Percentiles rank a stretch among this genome's conserved stretches.
Conservation (phyloP, 371 early-diverging fungal species). For the Apophysomyces variabilis region DNA sequence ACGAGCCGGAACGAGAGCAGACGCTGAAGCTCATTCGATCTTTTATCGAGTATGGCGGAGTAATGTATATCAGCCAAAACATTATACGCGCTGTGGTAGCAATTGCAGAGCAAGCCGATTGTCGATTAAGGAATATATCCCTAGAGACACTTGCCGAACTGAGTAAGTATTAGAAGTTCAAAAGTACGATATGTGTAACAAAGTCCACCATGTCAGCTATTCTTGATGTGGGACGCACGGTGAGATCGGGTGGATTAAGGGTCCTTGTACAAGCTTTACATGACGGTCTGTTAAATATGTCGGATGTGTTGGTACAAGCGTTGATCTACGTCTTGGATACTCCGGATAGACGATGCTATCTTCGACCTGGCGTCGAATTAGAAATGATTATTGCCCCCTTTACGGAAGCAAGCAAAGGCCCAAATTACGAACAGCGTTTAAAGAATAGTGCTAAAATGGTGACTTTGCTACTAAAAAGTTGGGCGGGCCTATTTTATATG, state of each 20-base stretch:
- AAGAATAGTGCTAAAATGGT: slow-evolving; percentile 66
- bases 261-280: slow-evolving; percentile 70
- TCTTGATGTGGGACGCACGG: slow-evolving; percentile 64
- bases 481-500: slow-evolving; percentile 83
- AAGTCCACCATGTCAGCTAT: slow-evolving; percentile 32
- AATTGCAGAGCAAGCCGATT: slow-evolving; percentile 81
- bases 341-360: slow-evolving; percentile 64
- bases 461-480: slow-evolving; percentile 67
- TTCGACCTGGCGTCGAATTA: slow-evolving; percentile 78
- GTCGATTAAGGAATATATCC: slow-evolving; percentile 72
- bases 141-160: slow-evolving; percentile 83
- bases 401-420: slow-evolving; percentile 72
- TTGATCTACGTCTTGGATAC: slow-evolving; percentile 76
- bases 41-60: slow-evolving; percentile 71
- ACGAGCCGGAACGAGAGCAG: slow-evolving; percentile 79
- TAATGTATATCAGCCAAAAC: slow-evolving; percentile 60
- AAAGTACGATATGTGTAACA: not conserved
- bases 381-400: slow-evolving; percentile 80
- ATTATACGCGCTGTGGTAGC: slow-evolving; percentile 79
- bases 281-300: slow-evolving; percentile 73
- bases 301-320: slow-evolving; percentile 67
- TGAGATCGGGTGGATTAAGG: slow-evolving; percentile 73
- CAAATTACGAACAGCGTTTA: slow-evolving; percentile 68
- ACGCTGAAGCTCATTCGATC: slow-evolving; percentile 72
- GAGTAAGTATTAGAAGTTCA: slow-evolving; percentile 44